These are phyloP conservation scores for Clavariopsis aquatica DNA, from an alignment of 495 filamentous ascomycete genomes.

Conservation along the genomic window DNA sequence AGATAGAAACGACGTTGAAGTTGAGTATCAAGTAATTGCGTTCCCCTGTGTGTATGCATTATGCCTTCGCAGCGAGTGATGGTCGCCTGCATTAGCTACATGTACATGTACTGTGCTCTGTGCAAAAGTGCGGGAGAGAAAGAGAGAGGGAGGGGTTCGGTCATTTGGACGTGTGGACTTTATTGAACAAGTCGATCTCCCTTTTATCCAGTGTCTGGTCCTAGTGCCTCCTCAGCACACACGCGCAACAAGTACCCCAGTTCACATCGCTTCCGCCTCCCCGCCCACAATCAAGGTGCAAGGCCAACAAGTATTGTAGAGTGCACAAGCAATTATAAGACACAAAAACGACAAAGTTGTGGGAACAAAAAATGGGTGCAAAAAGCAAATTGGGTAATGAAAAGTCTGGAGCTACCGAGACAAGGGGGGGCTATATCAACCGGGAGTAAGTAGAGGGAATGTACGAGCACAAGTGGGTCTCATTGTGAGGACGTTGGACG, in stretches of 20 bases:
- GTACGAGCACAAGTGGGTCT: conserved; percentile 7
- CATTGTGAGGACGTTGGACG: conserved; percentile 11
- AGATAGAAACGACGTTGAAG: not conserved
- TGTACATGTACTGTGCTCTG: conserved; percentile 14
- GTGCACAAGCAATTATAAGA: conserved; percentile 5
- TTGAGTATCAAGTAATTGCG: not conserved
- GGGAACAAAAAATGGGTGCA: not conserved
- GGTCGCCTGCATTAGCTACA: conserved; percentile 21
- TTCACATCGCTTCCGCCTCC: not conserved
- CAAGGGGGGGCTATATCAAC: conserved; percentile 14
- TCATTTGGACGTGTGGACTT: conserved; percentile 2
- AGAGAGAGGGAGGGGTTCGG: not conserved
- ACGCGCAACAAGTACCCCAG: not conserved
- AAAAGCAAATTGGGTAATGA: not conserved
- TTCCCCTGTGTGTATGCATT: conserved; percentile 3
- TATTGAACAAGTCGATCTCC: conserved; percentile 29
- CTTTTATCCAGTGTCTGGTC: conserved; percentile 26
- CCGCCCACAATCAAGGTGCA: not conserved
- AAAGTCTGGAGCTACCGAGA: not conserved
- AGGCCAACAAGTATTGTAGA: not conserved
- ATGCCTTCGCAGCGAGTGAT: conserved; percentile 25
- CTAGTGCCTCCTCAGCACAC: conserved; percentile 3
- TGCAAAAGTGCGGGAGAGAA: not conserved
- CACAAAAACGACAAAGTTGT: not conserved
- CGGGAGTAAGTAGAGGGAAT: conserved; percentile 7